Conservation (phyloP, 2,329 filamentous ascomycete species). For the Alternaria sp. region DNA sequence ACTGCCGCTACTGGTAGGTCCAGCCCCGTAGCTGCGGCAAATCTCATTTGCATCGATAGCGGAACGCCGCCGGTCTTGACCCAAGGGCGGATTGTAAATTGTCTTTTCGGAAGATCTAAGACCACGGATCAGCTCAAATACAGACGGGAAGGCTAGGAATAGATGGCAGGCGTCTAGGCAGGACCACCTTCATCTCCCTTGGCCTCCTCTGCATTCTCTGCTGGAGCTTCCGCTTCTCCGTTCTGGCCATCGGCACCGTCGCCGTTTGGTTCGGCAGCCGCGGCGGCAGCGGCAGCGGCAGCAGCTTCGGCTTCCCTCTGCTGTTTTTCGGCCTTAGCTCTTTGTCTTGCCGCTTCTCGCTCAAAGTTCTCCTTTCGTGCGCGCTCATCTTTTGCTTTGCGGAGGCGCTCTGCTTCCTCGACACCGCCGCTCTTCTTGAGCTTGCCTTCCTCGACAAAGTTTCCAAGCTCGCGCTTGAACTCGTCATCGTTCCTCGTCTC, state of each 20-base stretch:
- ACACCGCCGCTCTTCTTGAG: slow-evolving; percentile 96
- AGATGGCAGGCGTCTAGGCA: slow-evolving; percentile 35
- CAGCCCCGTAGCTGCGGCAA: slow-evolving; percentile 3
- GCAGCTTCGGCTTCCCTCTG: slow-evolving; percentile 41
- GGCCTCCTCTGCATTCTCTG: slow-evolving; percentile 33
- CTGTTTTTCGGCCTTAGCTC: slow-evolving; percentile 54
- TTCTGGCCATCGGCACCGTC: slow-evolving; percentile 34
- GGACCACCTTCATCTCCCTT: slow-evolving; percentile 47
- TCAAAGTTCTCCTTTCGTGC: slow-evolving; percentile 78
- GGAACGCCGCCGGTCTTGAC: slow-evolving; percentile 33
- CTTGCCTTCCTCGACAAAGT: slow-evolving; percentile 87
- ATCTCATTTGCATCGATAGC: slow-evolving; percentile 20
- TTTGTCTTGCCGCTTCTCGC: slow-evolving; percentile 57
- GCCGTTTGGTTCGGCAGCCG: slow-evolving; percentile 22
- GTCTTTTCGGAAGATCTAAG: slow-evolving; percentile 26
- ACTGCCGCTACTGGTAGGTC: slow-evolving; percentile 7
- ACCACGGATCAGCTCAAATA: slow-evolving; percentile 33
- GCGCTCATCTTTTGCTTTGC: slow-evolving; percentile 84
- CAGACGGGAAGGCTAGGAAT: slow-evolving; percentile 14
- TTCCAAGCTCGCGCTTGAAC: slow-evolving; percentile 83
- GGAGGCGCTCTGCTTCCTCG: slow-evolving; percentile 87
- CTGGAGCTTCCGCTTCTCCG: slow-evolving; percentile 21
- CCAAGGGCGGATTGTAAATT: slow-evolving; percentile 37
- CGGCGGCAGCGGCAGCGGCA: slow-evolving; percentile 32
- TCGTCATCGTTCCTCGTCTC: slow-evolving; percentile 75